phyloP scores from a whole-genome alignment of 2,329 filamentous ascomycete species.

The Beauveria sp. region DNA sequence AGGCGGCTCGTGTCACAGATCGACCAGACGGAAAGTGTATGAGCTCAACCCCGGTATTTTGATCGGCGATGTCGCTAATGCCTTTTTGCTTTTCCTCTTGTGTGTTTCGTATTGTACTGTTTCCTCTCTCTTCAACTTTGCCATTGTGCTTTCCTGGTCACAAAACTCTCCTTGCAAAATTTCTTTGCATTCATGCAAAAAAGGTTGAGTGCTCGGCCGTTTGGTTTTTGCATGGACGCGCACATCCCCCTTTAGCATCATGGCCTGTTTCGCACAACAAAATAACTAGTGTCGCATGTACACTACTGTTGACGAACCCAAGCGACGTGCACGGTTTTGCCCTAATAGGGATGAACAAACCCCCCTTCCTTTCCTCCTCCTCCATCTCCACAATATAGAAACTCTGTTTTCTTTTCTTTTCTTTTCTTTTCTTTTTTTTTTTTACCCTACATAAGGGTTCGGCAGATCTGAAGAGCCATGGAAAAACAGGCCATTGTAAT shows the following conservation, averaged over 20 bases:
- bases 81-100: neutral
- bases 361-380: neutral
- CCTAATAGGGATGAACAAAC: too few relatives aligned
- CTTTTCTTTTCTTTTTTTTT: neutral
- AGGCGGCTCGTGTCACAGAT: neutral
- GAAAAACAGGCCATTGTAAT: neutral
- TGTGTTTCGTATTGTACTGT: neutral
- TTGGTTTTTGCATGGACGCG: too few relatives aligned
- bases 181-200: too few relatives aligned
- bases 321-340: too few relatives aligned
- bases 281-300: too few relatives aligned
- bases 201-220: too few relatives aligned
- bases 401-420: neutral
- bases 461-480: neutral
- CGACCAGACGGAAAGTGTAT: conserved; percentile 4
- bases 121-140: too few relatives aligned
- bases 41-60: conserved; percentile 2
- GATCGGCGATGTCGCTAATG: neutral
- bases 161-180: too few relatives aligned
- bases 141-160: too few relatives aligned
- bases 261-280: too few relatives aligned
- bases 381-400: neutral
- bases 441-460: neutral
- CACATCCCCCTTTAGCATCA: too few relatives aligned
- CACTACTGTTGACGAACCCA: too few relatives aligned